Conservation (phyloP, 345 rosid species). For the Limnanthes douglasii region DNA sequence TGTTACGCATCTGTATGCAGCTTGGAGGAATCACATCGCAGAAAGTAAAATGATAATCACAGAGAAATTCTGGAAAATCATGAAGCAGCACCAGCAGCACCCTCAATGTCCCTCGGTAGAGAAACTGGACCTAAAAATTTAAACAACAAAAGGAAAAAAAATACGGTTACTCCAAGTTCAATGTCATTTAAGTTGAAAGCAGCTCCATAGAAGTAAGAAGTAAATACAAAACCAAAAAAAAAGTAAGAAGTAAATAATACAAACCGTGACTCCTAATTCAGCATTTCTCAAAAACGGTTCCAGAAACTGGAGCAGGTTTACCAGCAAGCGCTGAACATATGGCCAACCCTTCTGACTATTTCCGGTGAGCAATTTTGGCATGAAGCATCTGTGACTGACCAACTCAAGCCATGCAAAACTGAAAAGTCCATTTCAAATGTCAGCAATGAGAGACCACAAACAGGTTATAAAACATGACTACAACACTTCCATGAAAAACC, state of each 20-base stretch:
- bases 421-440: conserved; percentile 13
- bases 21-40: conserved; percentile 98
- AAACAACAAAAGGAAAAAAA: conserved; percentile 1
- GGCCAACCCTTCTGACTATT: conserved; percentile 96
- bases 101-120: conserved; percentile 86
- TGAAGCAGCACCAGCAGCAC: conserved; percentile 92
- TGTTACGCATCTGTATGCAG: conserved; percentile 97
- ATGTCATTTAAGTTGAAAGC: too few relatives aligned
- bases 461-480: too few relatives aligned
- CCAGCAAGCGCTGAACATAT: conserved; percentile 70
- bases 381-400: conserved; percentile 91
- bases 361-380: conserved; percentile 86
- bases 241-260: conserved; percentile 12
- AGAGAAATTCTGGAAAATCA: conserved; percentile 95
- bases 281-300: conserved; percentile 96
- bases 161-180: too few relatives aligned
- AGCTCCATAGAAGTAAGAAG: too few relatives aligned
- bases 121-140: conserved; percentile 47
- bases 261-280: conserved; percentile 68
- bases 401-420: conserved; percentile 98
- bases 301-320: conserved; percentile 85
- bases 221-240: conserved; percentile 14
- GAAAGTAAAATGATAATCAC: conserved; percentile 93
- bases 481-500: too few relatives aligned
- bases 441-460: too few relatives aligned